These are phyloP conservation scores for Aspergillus heteromorphus DNA, from an alignment of 495 filamentous ascomycete species.

Conservation along the genomic window DNA sequence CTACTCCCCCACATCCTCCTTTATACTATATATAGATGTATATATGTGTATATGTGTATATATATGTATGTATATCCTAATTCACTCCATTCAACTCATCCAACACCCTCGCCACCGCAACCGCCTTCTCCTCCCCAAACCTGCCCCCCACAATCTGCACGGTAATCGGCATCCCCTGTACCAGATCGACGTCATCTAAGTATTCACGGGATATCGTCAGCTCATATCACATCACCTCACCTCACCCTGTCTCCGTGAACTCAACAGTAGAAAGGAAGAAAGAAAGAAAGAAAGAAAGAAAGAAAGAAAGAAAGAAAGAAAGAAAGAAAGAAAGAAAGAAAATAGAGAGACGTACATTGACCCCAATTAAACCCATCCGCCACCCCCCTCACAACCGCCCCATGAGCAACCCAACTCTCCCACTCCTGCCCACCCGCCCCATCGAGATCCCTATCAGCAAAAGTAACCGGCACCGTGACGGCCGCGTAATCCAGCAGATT, in stretches of 20 bases:
- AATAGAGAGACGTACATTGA: constrained; percentile 32
- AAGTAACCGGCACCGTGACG: constrained; percentile 48
- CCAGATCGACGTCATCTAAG: constrained; percentile 39
- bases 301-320: constrained; percentile 3
- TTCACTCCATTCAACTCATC: constrained; percentile 11
- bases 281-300: background rate
- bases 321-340: background rate
- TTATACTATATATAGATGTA: no score
- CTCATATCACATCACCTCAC: no score
- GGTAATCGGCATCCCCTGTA: constrained; percentile 48
- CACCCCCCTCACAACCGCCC: constrained; percentile 30
- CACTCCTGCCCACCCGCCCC: constrained; percentile 32
- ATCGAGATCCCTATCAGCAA: constrained; percentile 36
- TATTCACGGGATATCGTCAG: no score
- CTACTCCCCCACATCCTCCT: no score
- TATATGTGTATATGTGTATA: no score
- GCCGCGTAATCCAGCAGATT: constrained; percentile 64
- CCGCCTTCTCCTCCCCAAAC: constrained; percentile 44
- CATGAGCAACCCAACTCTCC: constrained; percentile 23
- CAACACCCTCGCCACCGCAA: constrained; percentile 41
- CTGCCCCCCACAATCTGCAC: constrained; percentile 50
- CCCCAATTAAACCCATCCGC: constrained; percentile 39
- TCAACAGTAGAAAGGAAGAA: no score
- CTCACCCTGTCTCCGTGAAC: no score
- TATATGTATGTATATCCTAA: no score